Conservation (phyloP, 768 basidiomycete genomes). For the Termitomyces sp. region DNA sequence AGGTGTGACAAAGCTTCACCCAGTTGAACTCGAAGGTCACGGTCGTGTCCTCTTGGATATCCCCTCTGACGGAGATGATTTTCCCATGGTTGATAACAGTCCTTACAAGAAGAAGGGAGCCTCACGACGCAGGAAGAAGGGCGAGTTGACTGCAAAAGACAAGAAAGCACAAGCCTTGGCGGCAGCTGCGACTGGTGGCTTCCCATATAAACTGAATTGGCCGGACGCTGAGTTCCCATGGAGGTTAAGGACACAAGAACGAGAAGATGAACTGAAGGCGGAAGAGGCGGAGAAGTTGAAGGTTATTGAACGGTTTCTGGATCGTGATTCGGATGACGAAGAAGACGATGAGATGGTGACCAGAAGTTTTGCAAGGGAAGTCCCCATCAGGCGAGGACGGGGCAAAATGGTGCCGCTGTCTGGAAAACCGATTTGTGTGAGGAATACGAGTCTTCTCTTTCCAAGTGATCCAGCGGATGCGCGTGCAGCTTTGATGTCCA, state of each 20-base stretch:
- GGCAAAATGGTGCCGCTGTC: slow-evolving; percentile 62
- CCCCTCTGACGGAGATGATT: slow-evolving; percentile 35
- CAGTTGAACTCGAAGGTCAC: slow-evolving; percentile 63
- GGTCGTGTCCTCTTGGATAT: slow-evolving; percentile 70
- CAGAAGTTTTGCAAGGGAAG: slow-evolving; percentile 13
- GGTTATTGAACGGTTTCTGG: slow-evolving; percentile 69
- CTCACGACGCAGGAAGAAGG: slow-evolving; percentile 50
- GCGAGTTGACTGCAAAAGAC: slow-evolving; percentile 31
- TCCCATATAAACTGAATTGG: slow-evolving; percentile 63
- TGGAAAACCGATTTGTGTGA: slow-evolving; percentile 33
- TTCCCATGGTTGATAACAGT: slow-evolving; percentile 26
- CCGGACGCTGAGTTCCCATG: slow-evolving; percentile 79
- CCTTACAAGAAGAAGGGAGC: slow-evolving; percentile 37
- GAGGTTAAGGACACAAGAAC: slow-evolving; percentile 59
- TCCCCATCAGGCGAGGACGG: slow-evolving; percentile 35
- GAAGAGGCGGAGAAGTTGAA: slow-evolving; percentile 59
- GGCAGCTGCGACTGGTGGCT: slow-evolving; percentile 27
- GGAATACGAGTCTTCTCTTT: slow-evolving; percentile 35
- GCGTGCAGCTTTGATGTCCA: slow-evolving; percentile 66
- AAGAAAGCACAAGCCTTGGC: slow-evolving; percentile 26
- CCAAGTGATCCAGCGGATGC: slow-evolving; percentile 77
- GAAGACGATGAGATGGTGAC: slow-evolving; percentile 35
- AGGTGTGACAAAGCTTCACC: slow-evolving; percentile 44
- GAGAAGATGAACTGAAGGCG: slow-evolving; percentile 45
- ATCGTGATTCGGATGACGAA: slow-evolving; percentile 67